Conservation (phyloP, 345 rosid species). For the Diplotaxis tenuifolia region DNA sequence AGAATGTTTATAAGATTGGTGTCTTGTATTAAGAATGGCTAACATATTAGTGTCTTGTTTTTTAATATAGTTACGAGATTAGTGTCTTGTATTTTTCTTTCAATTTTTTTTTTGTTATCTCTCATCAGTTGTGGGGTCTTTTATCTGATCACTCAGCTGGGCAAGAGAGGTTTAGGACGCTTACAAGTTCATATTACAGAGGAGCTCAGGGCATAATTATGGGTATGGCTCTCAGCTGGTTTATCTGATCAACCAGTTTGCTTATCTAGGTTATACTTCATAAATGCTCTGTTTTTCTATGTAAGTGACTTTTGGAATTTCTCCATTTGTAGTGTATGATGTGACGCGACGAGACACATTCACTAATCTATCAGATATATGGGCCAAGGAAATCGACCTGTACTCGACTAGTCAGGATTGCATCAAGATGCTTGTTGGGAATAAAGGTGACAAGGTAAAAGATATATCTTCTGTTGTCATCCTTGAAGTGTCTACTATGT, state of each 20-base stretch:
- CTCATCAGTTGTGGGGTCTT: slow-evolving; percentile 2
- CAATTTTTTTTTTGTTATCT: not conserved
- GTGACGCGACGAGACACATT: slow-evolving; percentile 92
- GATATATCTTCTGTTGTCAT: not conserved
- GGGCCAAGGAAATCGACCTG: slow-evolving; percentile 94
- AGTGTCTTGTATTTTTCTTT: not conserved
- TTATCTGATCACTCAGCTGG: slow-evolving; percentile 65
- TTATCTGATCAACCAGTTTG: too few relatives aligned
- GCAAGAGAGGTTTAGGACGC: slow-evolving; percentile 93
- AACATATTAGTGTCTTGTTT: not conserved
- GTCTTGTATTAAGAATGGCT: not conserved
- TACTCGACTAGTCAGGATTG: slow-evolving; percentile 92
- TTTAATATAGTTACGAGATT: not conserved
- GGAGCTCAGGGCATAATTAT: slow-evolving; percentile 94
- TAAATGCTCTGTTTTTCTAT: not conserved
- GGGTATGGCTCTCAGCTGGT: slow-evolving; percentile 76
- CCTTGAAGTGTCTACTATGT: not conserved
- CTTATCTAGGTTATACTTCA: not conserved
- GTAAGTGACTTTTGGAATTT: not conserved
- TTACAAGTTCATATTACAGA: slow-evolving; percentile 91
- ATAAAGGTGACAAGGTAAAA: slow-evolving; percentile 88
- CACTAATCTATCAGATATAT: slow-evolving; percentile 79
- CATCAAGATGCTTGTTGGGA: slow-evolving; percentile 97
- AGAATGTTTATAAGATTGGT: not conserved
- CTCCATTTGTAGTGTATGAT: slow-evolving; percentile 60